phyloP scores from a whole-genome alignment of 139 green algal species.

The Haematococcus sp. region DNA sequence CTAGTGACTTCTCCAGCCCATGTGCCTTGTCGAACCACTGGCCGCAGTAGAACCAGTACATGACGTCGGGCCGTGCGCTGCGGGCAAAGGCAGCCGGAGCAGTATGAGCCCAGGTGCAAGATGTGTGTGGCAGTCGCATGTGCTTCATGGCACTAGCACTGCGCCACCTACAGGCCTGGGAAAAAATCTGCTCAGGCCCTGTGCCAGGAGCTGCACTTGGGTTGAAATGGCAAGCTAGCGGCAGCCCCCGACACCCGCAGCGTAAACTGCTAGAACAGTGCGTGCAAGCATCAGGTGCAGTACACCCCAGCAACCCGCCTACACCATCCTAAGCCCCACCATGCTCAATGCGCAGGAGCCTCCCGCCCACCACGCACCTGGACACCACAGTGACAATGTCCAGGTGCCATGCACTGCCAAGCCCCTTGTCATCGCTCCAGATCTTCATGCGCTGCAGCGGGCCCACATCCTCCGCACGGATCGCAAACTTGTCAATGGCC shows the following conservation, averaged over 20 bases:
- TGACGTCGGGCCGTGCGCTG: slow-evolving; percentile 10
- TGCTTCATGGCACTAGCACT: too few species aligned
- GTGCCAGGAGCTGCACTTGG: too few species aligned
- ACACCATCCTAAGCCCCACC: too few species aligned
- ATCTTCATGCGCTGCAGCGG: slow-evolving; percentile 29
- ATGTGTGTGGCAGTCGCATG: neutral
- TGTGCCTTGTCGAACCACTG: slow-evolving; percentile 45
- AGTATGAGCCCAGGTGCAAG: neutral
- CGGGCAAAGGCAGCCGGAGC: neutral
- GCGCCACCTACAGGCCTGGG: too few species aligned
- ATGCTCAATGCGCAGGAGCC: too few species aligned
- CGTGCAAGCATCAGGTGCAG: too few species aligned
- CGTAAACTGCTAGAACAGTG: too few species aligned
- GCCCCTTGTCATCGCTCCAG: slow-evolving; percentile 38
- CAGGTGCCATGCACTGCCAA: slow-evolving; percentile 53
- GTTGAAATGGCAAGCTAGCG: too few species aligned
- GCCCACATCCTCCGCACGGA: slow-evolving; percentile 37
- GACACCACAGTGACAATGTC: slow-evolving; percentile 45
- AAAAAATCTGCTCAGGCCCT: too few species aligned
- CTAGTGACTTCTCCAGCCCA: slow-evolving; percentile 48
- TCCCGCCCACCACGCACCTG: neutral
- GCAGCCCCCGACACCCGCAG: too few species aligned
- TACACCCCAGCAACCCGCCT: too few species aligned
- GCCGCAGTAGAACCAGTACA: slow-evolving; percentile 47
- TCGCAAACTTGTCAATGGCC: slow-evolving; percentile 41